Evolutionary conservation across 1,139 yeast species (phyloP).

Genomic region (Protomyces arabidopsidicola): DNA sequence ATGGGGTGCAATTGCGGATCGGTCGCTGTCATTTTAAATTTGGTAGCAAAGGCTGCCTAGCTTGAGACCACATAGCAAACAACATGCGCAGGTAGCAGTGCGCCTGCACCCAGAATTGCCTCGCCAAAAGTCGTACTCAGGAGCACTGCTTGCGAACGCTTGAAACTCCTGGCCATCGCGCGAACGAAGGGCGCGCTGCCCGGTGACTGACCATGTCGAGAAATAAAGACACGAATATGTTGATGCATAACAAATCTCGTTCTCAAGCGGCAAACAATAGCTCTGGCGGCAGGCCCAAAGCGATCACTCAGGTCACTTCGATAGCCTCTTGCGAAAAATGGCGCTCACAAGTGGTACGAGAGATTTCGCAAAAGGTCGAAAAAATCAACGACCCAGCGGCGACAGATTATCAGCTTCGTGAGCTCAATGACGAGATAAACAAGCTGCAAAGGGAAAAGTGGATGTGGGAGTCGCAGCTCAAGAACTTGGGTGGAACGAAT

Average conservation of each 20-base stretch:
- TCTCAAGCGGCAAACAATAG: constrained; percentile 54
- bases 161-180: too few relatives aligned
- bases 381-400: constrained; percentile 60
- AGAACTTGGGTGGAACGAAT: constrained; percentile 66
- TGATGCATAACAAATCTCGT: constrained; percentile 58
- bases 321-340: constrained; percentile 71
- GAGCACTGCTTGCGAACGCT: too few relatives aligned
- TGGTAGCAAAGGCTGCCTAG: too few relatives aligned
- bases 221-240: too few relatives aligned
- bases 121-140: too few relatives aligned
- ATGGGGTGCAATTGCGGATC: too few relatives aligned
- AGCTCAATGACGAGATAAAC: constrained; percentile 71
- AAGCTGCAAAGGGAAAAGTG: constrained; percentile 59
- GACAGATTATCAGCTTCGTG: constrained; percentile 61
- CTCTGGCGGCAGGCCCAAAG: constrained; percentile 59
- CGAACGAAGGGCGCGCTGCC: too few relatives aligned
- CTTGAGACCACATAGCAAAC: too few relatives aligned
- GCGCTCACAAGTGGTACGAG: constrained; percentile 61
- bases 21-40: too few relatives aligned
- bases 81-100: too few relatives aligned
- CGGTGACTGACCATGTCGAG: too few relatives aligned
- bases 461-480: constrained; percentile 75
- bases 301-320: constrained; percentile 51
- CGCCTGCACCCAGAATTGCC: too few relatives aligned
- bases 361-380: constrained; percentile 58